Base-by-base conservation (phyloP, 2,329 filamentous ascomycete species). In the Gaeumannomyces sp. region DNA sequence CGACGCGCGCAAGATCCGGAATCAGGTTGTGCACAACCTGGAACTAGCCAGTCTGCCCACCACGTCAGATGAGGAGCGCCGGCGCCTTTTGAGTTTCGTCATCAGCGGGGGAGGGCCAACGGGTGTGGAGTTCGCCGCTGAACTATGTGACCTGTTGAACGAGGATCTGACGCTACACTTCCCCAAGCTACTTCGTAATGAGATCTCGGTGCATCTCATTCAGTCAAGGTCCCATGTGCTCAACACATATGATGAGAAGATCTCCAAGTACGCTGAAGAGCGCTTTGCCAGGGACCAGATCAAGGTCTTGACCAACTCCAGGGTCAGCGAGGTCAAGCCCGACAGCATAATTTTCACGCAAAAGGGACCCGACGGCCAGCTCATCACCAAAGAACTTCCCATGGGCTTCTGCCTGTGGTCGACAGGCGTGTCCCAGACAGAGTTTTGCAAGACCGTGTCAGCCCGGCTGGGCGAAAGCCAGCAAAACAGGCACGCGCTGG, bases 321-420 rank as follows among this genome's bases (percentile, higher is more conserved):
- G 95, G 66, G 95, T 99, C 27, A 92, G 93, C 76, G 94, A 97
- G 76, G 93, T 99, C 22, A 84, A 84, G 59, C 76, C 85, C 0
- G 92, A 98, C 75, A 90, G 86, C 72, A 97, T 99, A 66, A 77
- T 97, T 29, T 99, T 97, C 78, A 90, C 89, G 0, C 93, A 99
- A 75, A 89, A 91, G 72, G 82, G 83, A 61, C 85, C 90, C 4
- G 81, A 92, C 45, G 93, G 92, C 59, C 85, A 87, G 35, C 76
- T 88, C 0, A 71, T 97, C n/a, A 90, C 88, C 29, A 99, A 99
- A 75, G 95, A 99, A 72, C 86, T 99, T 0, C 94, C 95, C 0
- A 93, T 92, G 81, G 95, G 93, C 33, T 97, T 99, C 79, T 98
- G 95, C 71, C 82, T 99, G 19, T 99, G 95, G 95, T 98, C 95